Evolutionary conservation across 2,329 filamentous ascomycete species (phyloP), one percentile per base, ranked within the genome.

Genomic region (Chlorencoelia australis): DNA sequence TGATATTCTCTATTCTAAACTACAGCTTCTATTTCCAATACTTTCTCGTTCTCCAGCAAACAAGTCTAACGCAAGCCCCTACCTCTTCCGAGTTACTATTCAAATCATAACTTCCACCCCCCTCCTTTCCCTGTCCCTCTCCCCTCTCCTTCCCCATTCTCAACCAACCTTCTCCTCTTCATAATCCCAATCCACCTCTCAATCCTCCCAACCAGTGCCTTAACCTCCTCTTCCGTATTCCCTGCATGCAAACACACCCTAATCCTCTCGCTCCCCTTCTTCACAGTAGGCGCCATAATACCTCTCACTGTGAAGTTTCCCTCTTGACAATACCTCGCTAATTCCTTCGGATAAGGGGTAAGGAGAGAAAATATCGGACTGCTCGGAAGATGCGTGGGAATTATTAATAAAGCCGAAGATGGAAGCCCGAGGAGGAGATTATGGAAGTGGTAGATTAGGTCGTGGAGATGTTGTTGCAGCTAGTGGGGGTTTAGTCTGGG

Each of bases 221-320:
- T 64, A 1, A 82, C 63, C 40, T 84, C 65, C 4, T 62, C 58
- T 5, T 59, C 41, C 0, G 71, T 77, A 43, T 84, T 85, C 0
- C 69, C 73, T 0, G 78, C 74, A 56, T 85, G 80, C 2, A 85
- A 53, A 54, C 79, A 83, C 0, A 85, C 63, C 7, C 80, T 61
- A 1, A 84, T 71, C 8, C 80, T 62, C 52, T 82, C 75, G 4
- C 63, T 71, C 0, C 79, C 78, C 2, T 53, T 56, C 0, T 78
- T 75, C 2, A 85, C 78, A 0, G 79, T 84, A 0, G 80, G 80
- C 1, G 76, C 66, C 40, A 83, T 75, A 11, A 84, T 81, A 0
- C 78, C 68, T 2, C 79, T 65, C 0, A 82, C 71, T 28, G 78
- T 62, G 37, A 73, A 75, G 0, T 75, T 75, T 0, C 58, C 54